Evolutionary conservation across 768 basidiomycete genomes (phyloP), one percentile per base, ranked within the genome.

Genomic region (Agrocybe chaxingu): DNA sequence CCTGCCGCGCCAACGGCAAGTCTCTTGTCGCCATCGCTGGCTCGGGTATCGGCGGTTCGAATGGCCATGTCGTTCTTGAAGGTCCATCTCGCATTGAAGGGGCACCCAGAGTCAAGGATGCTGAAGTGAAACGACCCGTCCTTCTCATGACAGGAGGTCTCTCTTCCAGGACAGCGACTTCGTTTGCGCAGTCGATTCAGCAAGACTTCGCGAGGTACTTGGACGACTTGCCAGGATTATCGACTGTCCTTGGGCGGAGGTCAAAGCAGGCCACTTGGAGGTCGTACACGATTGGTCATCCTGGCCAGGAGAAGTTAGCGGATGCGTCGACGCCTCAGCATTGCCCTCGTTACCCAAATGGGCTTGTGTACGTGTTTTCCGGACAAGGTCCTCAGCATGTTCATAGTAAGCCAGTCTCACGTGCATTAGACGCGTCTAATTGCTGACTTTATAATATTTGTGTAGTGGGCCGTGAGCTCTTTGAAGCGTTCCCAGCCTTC

Each of bases 31-130:
- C 76, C 0, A 66, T 78, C 45, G 62, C 69, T 0, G 70, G 74
- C 48, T 74, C 69, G 13, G 76, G 76, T 2, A 75, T 78, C 36
- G 72, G 74, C 16, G 76, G 76, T 7, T 65, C 68, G 2, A 75
- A 74, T 48, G 76, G 70, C 0, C 74, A 76, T 47, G 65, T 60
- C 13, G 64, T 78, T 18, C 41, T 76, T 7, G 67, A 75, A 55
- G 62, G 61, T 11, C 65, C 71, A 7, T 67, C 71, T 29, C 11
- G 30, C n/a, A 31, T 41, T 30, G 43, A 47, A 33, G 38, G 38
- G 12, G 19, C 33, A 12, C 8, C 32, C 10, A 39, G 11, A 7
- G 10, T 41, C 13, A 13, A 30, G 1, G 44, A 43, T 29, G 18
- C 12, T 13, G 9, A 13, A 40, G 18, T 32, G 29, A 39, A 52